These are phyloP conservation scores for Cyphellophora europaea DNA, from an alignment of 2,329 filamentous ascomycete species.

Conservation along the genomic window DNA sequence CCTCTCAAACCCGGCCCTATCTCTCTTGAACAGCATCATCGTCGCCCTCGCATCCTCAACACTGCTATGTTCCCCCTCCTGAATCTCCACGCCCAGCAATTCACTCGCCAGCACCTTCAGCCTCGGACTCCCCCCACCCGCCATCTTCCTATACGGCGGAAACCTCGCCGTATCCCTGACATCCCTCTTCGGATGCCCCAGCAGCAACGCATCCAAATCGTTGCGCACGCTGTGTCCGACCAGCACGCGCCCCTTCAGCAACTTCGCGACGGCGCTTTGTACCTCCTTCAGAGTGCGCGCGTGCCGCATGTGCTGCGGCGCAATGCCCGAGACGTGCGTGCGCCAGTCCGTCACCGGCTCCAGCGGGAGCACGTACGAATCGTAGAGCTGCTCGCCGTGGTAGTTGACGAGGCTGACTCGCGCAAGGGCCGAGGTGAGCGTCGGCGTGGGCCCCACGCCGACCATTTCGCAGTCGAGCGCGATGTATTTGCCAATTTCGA, in stretches of 20 bases:
- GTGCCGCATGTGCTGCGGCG: conserved; percentile 57
- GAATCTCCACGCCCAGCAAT: conserved; percentile 50
- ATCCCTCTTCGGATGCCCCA: conserved; percentile 70
- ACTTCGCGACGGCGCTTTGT: conserved; percentile 58
- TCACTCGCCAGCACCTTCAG: conserved; percentile 47
- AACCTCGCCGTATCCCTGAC: conserved; percentile 79
- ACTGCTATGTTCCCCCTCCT: conserved; percentile 51
- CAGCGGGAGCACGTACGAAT: conserved; percentile 71
- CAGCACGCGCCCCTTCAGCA: conserved; percentile 63
- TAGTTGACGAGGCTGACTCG: conserved; percentile 89
- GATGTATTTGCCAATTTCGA: conserved; percentile 79
- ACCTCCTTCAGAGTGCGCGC: conserved; percentile 68
- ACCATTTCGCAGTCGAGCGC: conserved; percentile 99
- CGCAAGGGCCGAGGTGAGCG: conserved; percentile 66
- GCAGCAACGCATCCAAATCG: conserved; percentile 61
- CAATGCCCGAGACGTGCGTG: conserved; percentile 75
- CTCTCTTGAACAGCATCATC: conserved; percentile 77
- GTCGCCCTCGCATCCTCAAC: conserved; percentile 75
- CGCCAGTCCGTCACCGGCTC: conserved; percentile 83
- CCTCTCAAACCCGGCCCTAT: conserved; percentile 77
- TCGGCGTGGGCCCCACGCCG: conserved; percentile 57
- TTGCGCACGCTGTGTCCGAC: conserved; percentile 80
- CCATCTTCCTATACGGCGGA: conserved; percentile 58
- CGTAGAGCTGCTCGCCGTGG: conserved; percentile 85
- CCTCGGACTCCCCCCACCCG: conserved; percentile 39